Conservation (phyloP, 768 basidiomycete species). For the Lactarius psammicola region DNA sequence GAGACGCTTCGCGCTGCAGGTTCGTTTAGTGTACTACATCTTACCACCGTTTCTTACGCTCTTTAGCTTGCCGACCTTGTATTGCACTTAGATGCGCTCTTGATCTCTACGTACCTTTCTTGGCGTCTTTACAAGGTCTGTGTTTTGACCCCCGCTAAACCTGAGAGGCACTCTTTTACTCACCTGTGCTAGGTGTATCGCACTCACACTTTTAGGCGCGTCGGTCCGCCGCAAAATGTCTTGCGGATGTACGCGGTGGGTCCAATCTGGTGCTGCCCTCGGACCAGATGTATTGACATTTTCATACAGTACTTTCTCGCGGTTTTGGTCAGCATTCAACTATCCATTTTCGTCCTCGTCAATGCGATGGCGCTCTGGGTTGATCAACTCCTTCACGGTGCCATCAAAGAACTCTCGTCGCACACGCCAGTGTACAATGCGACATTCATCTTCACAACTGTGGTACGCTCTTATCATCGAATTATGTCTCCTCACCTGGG, state of each 20-base stretch:
- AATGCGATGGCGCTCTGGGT: conserved; percentile 55
- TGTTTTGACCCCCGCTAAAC: not conserved
- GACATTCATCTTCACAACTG: conserved; percentile 44
- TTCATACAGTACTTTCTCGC: conserved; percentile 51
- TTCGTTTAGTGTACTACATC: conserved; percentile 28
- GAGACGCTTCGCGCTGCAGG: conserved; percentile 44
- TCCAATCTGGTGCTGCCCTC: conserved; percentile 18
- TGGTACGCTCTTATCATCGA: conserved; percentile 38
- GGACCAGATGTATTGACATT: not conserved
- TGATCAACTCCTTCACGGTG: conserved; percentile 50
- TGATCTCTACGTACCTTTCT: conserved; percentile 45
- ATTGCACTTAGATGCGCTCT: conserved; percentile 44
- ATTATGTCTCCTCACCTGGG: not conserved
- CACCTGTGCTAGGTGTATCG: conserved; percentile 42
- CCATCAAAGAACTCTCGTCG: conserved; percentile 43
- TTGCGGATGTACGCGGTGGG: conserved; percentile 50
- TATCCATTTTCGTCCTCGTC: conserved; percentile 52
- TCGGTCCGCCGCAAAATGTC: conserved; percentile 52
- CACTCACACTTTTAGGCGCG: conserved; percentile 48
- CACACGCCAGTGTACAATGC: conserved; percentile 46
- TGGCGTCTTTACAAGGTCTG: conserved; percentile 46
- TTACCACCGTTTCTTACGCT: not conserved
- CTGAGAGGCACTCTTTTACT: not conserved
- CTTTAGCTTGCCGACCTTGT: conserved; percentile 50
- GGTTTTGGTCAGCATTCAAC: conserved; percentile 51